Evolutionary conservation across 2,329 filamentous ascomycete species (phyloP), one percentile per base, ranked within the genome.

Genomic region (Ophiognomonia clavigignenti-juglandacearum): DNA sequence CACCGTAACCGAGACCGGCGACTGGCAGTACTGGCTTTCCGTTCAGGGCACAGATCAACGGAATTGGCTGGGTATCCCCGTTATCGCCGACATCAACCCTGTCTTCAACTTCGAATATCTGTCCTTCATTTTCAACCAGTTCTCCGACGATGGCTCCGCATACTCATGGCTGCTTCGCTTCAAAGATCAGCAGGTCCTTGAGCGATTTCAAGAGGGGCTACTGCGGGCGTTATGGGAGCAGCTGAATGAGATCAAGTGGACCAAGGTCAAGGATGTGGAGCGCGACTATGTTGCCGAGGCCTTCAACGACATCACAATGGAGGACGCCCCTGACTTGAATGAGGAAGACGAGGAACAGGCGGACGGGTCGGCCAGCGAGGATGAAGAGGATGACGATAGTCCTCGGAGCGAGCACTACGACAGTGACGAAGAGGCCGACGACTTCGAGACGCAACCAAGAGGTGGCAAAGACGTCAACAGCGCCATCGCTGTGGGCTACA

Each of bases 61-160:
- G 59, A 83, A 91, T 45, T 96, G 90, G 88, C 73, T 98, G 3
- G 90, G 90, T 19, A 88, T 95, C 54, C 78, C 85, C 3, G 82
- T 98, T 24, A 75, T 90, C 24, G 85, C 88, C 6, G 93, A 98
- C 57, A 89, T 97, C 66, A 97, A 97, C 59, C 93, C 93, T 0
- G 91, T 98, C 18, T 98, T 97, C 74, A 97, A 97, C 69, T 97
- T 96, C 56, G 93, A 98, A 65, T 97, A 92, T 59, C 75, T 96
- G n/a, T 97, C 92, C 0, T 97, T 97, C 64, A 96, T 98, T 60
- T 98, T 98, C 77, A 98, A 98, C 61, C 90, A 96, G 63, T 97
- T 96, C 64, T 80, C 86, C 13, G 78, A 84, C 29, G 88, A 96
- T 65, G 89, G 91, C 2, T 87, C 86, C 2, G 92, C 93, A 4